Conservation (phyloP, 768 basidiomycete species). For the Mrakia hoshinonis region DNA sequence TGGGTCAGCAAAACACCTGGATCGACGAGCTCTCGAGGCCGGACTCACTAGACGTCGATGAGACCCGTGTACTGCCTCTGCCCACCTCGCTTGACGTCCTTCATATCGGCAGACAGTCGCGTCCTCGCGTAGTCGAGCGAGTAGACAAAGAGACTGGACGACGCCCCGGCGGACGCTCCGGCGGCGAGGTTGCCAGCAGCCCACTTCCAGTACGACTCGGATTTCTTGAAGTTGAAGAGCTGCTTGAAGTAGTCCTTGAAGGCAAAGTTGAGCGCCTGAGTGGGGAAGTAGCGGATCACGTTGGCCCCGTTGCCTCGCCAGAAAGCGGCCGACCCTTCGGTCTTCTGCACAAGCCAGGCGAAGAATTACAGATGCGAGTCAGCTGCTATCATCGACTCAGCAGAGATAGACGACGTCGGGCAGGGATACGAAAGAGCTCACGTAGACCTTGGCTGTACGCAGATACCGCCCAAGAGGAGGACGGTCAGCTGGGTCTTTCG, state of each 20-base stretch:
- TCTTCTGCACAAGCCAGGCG: background rate
- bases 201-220: constrained; percentile 94
- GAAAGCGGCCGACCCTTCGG: constrained; percentile 82
- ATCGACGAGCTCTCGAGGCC: background rate
- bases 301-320: constrained; percentile 99
- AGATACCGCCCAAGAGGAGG: background rate
- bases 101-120: constrained; percentile 86
- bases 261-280: constrained; percentile 90
- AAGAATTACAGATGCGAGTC: background rate
- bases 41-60: constrained; percentile 50
- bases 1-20: background rate
- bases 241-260: constrained; percentile 98
- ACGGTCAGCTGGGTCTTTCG: background rate
- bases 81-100: constrained; percentile 71
- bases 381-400: background rate
- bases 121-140: constrained; percentile 99
- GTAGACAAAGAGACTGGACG: constrained; percentile 97
- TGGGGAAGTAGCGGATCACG: constrained; percentile 99
- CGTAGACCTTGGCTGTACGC: background rate
- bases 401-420: background rate
- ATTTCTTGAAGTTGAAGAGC: constrained; percentile 94
- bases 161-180: constrained; percentile 98
- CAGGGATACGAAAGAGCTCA: background rate
- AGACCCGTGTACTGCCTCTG: constrained; percentile 79
- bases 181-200: constrained; percentile 80